A percentile compares a stretch with the other conserved stretches of the same genome.
Evolutionary conservation across 2,329 filamentous ascomycete genomes (phyloP).

Genomic region (Aspergillus fructus): DNA sequence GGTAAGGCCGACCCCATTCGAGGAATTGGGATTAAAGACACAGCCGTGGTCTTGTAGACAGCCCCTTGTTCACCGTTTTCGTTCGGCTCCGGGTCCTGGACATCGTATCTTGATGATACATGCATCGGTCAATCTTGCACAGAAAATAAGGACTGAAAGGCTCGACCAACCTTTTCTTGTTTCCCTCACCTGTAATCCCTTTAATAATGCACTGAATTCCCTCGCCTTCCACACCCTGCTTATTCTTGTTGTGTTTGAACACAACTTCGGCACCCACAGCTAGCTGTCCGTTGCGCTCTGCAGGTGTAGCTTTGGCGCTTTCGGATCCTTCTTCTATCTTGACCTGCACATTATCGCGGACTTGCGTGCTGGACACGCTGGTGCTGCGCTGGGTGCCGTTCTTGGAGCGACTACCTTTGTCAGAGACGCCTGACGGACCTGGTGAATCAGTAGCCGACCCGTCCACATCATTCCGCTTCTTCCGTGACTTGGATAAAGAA

Average conservation of each 20-base stretch:
- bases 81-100: conserved; percentile 77
- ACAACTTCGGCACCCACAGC: conserved; percentile 51
- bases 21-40: conserved; percentile 75
- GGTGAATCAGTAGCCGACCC: conserved; percentile 46
- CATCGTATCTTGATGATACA: conserved; percentile 61
- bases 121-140: conserved; percentile 15
- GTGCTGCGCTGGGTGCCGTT: conserved; percentile 39
- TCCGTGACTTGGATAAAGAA: conserved; percentile 45
- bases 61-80: conserved; percentile 62
- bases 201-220: conserved; percentile 76
- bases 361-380: conserved; percentile 44
- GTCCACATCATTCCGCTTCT: conserved; percentile 47
- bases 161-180: conserved; percentile 59
- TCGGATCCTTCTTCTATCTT: conserved; percentile 46
- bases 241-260: conserved; percentile 52
- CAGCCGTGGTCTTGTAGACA: conserved; percentile 68
- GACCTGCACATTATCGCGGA: conserved; percentile 36
- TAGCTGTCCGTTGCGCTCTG: conserved; percentile 46
- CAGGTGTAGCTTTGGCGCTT: conserved; percentile 43
- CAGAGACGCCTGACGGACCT: conserved; percentile 41
- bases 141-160: conserved; percentile 1
- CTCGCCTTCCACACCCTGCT: conserved; percentile 51
- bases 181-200: conserved; percentile 69
- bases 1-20: conserved; percentile 59
- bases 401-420: conserved; percentile 47